Evolutionary conservation across 179 eudicot genomes (phyloP), one percentile per base, ranked within the genome.

Genomic region (Sideroxylon spinosum): DNA sequence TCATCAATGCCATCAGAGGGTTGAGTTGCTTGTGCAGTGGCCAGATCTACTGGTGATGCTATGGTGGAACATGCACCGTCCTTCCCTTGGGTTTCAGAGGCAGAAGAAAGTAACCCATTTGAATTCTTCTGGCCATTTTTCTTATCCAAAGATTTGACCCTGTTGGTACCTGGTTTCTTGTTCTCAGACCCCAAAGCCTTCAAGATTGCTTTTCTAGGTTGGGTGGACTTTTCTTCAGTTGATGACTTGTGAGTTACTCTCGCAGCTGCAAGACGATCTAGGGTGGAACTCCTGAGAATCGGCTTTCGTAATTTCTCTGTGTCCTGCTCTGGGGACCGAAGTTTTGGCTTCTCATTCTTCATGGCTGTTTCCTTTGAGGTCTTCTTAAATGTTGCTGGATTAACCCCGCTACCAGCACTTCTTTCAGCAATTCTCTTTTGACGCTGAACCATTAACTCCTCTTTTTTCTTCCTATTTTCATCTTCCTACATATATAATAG

Each of bases 381-480:
- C 73, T 57, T 88, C 79, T 75, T 81, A 49, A 87, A 66, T 26
- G 78, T 73, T 75, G 76, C 75, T 6, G 76, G 53, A 61, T 84
- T 80, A 59, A 26, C 76, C 76, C 87, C 90, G 16, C 50, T 68
- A 26, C 68, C 64, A 71, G 85, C 80, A 79, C 91, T 91, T 86
- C 90, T 92, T 88, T 92, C 98, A 60, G 94, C 91, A 69, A 93
- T 92, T 72, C 94, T 84, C 81, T 89, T 93, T 81, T 92, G 87
- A 74, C 97, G 87, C 80, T 85, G 85, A 61, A 78, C 26, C 50
- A 73, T 37, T 66, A 92, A 50, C 75, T 89, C 90, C 80, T 93
- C 98, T 84, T 79, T 85, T 86, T 83, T 90, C 89, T 84, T 93
- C 77, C 88, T 86, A 44, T 83, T 84, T 63, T 90, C 97, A 73